Conservation (phyloP, 2,329 filamentous ascomycete genomes). For the Aureobasidium sp. region DNA sequence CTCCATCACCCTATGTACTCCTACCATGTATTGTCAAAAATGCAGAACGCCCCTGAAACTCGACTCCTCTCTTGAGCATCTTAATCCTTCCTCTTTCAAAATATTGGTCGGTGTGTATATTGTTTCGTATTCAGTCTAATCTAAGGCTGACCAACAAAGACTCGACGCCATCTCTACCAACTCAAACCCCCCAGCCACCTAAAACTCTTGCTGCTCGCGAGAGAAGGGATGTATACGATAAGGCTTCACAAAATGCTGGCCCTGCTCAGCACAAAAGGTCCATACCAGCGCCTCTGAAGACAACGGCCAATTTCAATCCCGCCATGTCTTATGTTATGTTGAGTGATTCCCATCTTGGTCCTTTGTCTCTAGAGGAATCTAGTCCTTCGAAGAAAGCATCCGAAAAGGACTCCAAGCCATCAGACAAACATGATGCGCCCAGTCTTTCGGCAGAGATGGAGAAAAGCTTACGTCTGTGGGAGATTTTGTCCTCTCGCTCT, state of each 20-base stretch:
- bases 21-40: slow-evolving; percentile 82
- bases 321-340: slow-evolving; percentile 97
- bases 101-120: slow-evolving; percentile 59
- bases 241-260: slow-evolving; percentile 56
- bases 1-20: not conserved
- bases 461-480: slow-evolving; percentile 68
- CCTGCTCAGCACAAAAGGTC: slow-evolving; percentile 69
- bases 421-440: slow-evolving; percentile 18
- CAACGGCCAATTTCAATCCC: slow-evolving; percentile 44
- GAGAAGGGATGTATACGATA: slow-evolving; percentile 69
- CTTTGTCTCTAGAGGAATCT: slow-evolving; percentile 31
- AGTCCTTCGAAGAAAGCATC: slow-evolving; percentile 13
- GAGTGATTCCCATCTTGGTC: slow-evolving; percentile 67
- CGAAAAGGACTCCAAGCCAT: slow-evolving; percentile 14
- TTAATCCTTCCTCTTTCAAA: slow-evolving; percentile 94
- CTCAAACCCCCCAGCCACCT: slow-evolving; percentile 38
- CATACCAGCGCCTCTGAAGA: slow-evolving; percentile 42
- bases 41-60: slow-evolving; percentile 81
- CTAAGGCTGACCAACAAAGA: slow-evolving; percentile 31
- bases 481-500: slow-evolving; percentile 82
- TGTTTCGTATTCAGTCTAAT: slow-evolving; percentile 15
- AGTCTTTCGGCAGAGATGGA: slow-evolving; percentile 45
- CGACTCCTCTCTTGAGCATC: slow-evolving; percentile 77
- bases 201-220: slow-evolving; percentile 59
- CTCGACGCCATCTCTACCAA: slow-evolving; percentile 52